These are phyloP conservation scores for Saxophila tyrrhenica DNA, from an alignment of 495 filamentous ascomycete genomes.

Conservation along the genomic window DNA sequence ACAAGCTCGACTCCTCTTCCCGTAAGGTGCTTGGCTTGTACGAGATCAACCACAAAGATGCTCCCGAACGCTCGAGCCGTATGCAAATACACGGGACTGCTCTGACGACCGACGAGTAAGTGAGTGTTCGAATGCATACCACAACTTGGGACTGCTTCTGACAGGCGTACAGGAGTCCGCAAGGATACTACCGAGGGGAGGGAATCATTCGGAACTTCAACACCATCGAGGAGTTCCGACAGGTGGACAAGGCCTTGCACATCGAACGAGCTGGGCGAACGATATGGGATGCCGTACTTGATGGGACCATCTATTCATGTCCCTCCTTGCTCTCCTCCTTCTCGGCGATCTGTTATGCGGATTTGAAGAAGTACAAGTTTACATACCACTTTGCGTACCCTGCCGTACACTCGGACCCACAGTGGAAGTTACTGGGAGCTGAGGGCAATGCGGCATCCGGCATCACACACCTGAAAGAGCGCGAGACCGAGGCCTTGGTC, in stretches of 20 bases:
- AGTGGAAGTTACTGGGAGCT: conserved; percentile 45
- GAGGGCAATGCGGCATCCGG: conserved; percentile 20
- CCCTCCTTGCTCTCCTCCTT: conserved; percentile 86
- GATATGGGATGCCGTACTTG: conserved; percentile 95
- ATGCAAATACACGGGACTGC: conserved; percentile 86
- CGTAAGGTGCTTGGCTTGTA: conserved; percentile 81
- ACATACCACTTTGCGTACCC: conserved; percentile 94
- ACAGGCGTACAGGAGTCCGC: conserved; percentile 48
- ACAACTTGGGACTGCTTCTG: background rate
- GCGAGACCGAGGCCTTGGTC: conserved; percentile 62
- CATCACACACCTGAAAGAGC: conserved; percentile 42
- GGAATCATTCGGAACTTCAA: conserved; percentile 94
- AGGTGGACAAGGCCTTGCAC: conserved; percentile 57
- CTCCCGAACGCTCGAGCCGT: conserved; percentile 58
- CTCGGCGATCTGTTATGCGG: conserved; percentile 80
- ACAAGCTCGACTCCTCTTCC: conserved; percentile 87
- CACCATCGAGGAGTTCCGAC: conserved; percentile 85
- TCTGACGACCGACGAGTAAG: conserved; percentile 69
- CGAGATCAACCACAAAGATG: conserved; percentile 59
- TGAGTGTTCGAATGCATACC: conserved; percentile 15
- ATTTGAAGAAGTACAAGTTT: conserved; percentile 92
- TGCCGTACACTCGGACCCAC: conserved; percentile 74
- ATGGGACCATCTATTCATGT: conserved; percentile 88
- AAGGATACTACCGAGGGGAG: conserved; percentile 68
- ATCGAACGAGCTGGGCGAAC: conserved; percentile 63